Evolutionary conservation across 2,329 filamentous ascomycete genomes (phyloP).

Genomic region (Alternaria sp.): DNA sequence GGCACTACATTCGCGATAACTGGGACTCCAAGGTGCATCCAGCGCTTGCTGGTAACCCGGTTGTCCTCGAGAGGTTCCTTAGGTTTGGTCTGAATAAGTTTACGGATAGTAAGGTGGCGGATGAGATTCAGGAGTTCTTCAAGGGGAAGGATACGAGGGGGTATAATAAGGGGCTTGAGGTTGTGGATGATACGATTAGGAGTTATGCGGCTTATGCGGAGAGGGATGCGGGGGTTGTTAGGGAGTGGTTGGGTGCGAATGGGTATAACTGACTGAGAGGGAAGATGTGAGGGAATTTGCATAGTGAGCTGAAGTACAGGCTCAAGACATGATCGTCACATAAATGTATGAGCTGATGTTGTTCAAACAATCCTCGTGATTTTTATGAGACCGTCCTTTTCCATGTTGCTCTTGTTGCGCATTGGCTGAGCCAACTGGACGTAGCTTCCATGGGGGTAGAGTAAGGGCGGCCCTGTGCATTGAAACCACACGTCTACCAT

Average conservation of each 20-base stretch:
- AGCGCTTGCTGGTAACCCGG: constrained; percentile 79
- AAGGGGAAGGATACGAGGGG: constrained; percentile 81
- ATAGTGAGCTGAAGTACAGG: no score
- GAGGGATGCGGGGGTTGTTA: constrained; percentile 73
- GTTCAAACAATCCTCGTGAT: no score
- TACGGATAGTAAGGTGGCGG: constrained; percentile 69
- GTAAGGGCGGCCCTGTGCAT: background rate
- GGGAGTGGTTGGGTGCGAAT: constrained; percentile 77
- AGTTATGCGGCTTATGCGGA: constrained; percentile 82
- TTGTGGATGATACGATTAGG: constrained; percentile 84
- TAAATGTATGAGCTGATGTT: no score
- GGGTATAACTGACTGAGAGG: constrained; percentile 55
- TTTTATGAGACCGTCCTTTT: no score
- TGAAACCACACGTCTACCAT: fast-evolving
- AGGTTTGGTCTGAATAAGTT: constrained; percentile 80
- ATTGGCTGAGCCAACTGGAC: background rate
- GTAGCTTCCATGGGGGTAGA: background rate
- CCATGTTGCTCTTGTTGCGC: no score
- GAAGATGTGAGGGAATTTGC: background rate
- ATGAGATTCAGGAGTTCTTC: constrained; percentile 87
- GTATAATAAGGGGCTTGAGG: constrained; percentile 84
- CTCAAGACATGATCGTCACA: no score
- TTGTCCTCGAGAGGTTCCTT: constrained; percentile 88
- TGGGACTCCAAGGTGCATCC: constrained; percentile 73
- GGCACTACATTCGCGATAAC: constrained; percentile 84